Evolutionary conservation across 345 rosid genomes (phyloP), one percentile per base, ranked within the genome.

Genomic region (Alliaria petiolata): DNA sequence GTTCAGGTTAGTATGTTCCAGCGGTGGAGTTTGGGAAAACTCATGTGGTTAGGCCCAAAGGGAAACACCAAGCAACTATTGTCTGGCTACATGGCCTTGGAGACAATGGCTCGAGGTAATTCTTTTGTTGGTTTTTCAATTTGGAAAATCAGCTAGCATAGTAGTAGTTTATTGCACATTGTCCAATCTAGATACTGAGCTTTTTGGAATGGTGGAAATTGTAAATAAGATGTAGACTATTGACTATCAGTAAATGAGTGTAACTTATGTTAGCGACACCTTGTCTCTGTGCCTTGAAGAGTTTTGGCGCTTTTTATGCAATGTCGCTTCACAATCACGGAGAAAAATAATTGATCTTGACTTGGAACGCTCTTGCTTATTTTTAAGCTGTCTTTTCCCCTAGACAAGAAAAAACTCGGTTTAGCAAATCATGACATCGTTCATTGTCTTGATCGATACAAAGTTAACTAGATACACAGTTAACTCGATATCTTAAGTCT

Each of bases 71-170:
- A 76, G 99, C 96, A 14, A 95, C 97, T 20, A 85, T 93, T 50
- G 96, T 93, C 50, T 93, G 98, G 98, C 87, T 91, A 33, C 98
- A 93, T 79, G 98, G 97, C 17, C 95, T 91, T 78, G 98, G 97
- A 12, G 97, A 91, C 81, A 87, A 87, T 71, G 98, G 98, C 65
- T 86, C 91, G 0, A 89, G 97, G 98, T 93, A 82, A 76, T 55
- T 72, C 7, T 47, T 50, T 52, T 3, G 9, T 62, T 61, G 42
- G 30, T 45, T 57, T 53, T 57, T 8, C 9, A 8, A 14, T 53
- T 52, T 51, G 26, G 12, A 22, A n/a, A 7, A 42, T 50, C 38
- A 52, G 34, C 62, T 66, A 36, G 7, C 16, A 44, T 31, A 22
- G 14, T 51, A 4, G 30, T 43, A n/a, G n/a, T 71, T 40, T 22